Evolutionary conservation across 805 yeast species (phyloP).

Genomic region (Ogataea parapolymorpha): DNA sequence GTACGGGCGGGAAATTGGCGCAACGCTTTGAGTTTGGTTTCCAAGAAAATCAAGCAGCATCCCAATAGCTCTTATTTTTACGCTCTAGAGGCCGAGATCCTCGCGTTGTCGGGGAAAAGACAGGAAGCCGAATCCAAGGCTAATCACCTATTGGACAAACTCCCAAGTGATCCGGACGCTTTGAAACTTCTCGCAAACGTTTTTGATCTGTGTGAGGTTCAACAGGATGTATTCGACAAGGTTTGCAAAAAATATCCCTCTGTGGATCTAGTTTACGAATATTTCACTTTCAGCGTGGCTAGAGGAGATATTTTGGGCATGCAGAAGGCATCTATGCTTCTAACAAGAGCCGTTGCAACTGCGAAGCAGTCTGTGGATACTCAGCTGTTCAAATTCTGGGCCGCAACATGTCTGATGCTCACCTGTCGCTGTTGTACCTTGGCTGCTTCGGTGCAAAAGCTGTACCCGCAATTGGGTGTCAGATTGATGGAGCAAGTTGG

Average conservation of each 20-base stretch:
- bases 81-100: slow-evolving; percentile 40
- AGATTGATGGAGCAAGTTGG: slow-evolving; percentile 50
- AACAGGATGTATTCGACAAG: slow-evolving; percentile 52
- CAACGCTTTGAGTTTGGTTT: slow-evolving; percentile 48
- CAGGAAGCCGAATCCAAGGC: slow-evolving; percentile 34
- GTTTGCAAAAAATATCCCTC: slow-evolving; percentile 57
- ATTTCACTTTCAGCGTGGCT: slow-evolving; percentile 56
- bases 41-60: slow-evolving; percentile 45
- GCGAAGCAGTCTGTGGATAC: slow-evolving; percentile 21
- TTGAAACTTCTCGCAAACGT: slow-evolving; percentile 46
- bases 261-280: slow-evolving; percentile 43
- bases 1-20: slow-evolving; percentile 45
- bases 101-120: slow-evolving; percentile 33
- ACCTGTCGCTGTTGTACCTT: slow-evolving; percentile 34
- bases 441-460: slow-evolving; percentile 41
- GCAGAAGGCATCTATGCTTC: slow-evolving; percentile 51
- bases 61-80: slow-evolving; percentile 57
- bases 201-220: slow-evolving; percentile 37
- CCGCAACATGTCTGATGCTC: slow-evolving; percentile 51
- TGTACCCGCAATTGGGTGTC: slow-evolving; percentile 60
- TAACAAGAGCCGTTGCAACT: slow-evolving; percentile 31
- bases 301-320: slow-evolving; percentile 46
- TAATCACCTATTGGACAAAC: slow-evolving; percentile 30
- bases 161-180: slow-evolving; percentile 55
- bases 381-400: slow-evolving; percentile 46